Base-by-base conservation (phyloP, 2,329 filamentous ascomycete genomes). In the Orbilia javanica region DNA sequence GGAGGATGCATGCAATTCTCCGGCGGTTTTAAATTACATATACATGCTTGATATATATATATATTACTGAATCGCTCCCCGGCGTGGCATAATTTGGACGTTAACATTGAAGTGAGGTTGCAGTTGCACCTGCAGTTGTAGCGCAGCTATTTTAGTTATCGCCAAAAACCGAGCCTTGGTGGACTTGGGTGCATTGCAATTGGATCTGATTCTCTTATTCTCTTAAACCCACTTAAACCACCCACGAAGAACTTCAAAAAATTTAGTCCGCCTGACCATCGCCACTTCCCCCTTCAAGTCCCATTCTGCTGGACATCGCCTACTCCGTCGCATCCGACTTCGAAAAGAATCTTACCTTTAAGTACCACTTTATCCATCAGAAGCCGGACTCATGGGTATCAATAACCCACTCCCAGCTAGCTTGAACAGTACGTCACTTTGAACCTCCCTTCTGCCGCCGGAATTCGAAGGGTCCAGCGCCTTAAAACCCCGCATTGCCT, bases 321-420 rank as follows among this genome's bases (percentile, higher is more conserved):
- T 3, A 27, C 25, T n/a, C 36, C 52, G 31, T 36, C n/a, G 20
- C 27, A 53, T 46, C 27, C 13, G 25, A 18, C 20, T 42, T 22
- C 44, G 7, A 44, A 67, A 18, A 36, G n/a, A 10, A 39, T 18
- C 39, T 42, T 7, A 10, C 20, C 13, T 25, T 11, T 48, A 48
- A 4, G 42, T 25, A 39, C 36, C 36, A 10, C 34, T 44, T n/a
- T 36, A 25, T 60, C 50, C 34, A 7, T 53, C 34, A 36, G 15
- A 39, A 63, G 39, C 36, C 48, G 25, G 67, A 67, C 46, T 29
- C 46, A 79, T 80, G 66, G 85, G 86, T 80, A 84, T 88, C 82
- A 87, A 88, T 81, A 88, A 88, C 81, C 87, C 87, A 79, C 84
- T 88, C 82, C 87, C 87, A 78, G 86, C 86, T 79, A 87, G 85